Evolutionary conservation across 1,139 yeast species (phyloP).

Genomic region (Geotrichum candidum): DNA sequence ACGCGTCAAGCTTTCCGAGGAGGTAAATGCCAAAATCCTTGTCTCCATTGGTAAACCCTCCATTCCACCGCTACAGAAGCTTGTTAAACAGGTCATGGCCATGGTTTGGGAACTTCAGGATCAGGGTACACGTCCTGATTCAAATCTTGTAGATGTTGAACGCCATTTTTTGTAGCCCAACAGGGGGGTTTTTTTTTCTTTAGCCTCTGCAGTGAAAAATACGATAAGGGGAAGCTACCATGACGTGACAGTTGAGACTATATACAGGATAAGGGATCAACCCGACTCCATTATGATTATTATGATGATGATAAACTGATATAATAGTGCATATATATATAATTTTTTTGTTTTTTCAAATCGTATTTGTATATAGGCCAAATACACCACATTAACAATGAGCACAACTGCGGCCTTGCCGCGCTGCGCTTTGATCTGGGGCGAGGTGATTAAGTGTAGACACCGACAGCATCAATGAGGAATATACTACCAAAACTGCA

Average conservation of each 20-base stretch:
- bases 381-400: not conserved
- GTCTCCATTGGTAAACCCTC: conserved; percentile 40
- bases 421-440: not conserved
- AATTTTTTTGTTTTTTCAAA: not conserved
- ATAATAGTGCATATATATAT: not conserved
- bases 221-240: not conserved
- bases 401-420: not conserved
- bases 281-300: not conserved
- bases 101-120: conserved; percentile 33
- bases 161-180: not conserved
- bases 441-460: conserved; percentile 30
- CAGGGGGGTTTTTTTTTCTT: conserved; percentile 25
- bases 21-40: conserved; percentile 41
- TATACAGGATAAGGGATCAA: not conserved
- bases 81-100: conserved; percentile 35
- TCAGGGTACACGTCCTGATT: conserved; percentile 19
- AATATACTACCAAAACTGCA: conserved; percentile 35
- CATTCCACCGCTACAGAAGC: conserved; percentile 36
- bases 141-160: not conserved
- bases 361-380: not conserved
- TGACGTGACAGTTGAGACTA: not conserved
- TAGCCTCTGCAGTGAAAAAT: not conserved
- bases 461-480: conserved; percentile 37
- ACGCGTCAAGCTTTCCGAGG: conserved; percentile 39
- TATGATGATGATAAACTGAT: not conserved